phyloP scores from a whole-genome alignment of 495 filamentous ascomycete genomes.

The Cryomyces antarcticus region DNA sequence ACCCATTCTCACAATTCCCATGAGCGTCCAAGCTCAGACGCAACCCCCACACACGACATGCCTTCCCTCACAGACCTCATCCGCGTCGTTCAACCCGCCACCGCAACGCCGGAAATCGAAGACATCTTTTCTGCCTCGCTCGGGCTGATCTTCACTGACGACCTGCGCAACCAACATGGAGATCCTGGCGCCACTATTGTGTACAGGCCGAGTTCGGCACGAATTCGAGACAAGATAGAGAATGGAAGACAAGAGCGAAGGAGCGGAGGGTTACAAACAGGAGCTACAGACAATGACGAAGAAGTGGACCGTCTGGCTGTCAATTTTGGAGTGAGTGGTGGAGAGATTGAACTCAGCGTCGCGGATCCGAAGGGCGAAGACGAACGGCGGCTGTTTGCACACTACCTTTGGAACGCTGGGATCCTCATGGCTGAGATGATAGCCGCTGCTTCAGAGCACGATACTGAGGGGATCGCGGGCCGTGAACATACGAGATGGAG shows the following conservation, averaged over 20 bases:
- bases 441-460: constrained; percentile 17
- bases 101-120: constrained; percentile 24
- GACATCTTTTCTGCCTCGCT: constrained; percentile 45
- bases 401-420: constrained; percentile 75
- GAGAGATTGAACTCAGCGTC: constrained; percentile 26
- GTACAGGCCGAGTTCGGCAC: constrained; percentile 30
- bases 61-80: neutral
- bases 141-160: constrained; percentile 56
- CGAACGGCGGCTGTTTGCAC: constrained; percentile 48
- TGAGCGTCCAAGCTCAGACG: no score
- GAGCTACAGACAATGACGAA: no score
- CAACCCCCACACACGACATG: no score
- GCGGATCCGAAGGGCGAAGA: constrained; percentile 35
- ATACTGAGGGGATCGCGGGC: neutral
- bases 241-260: no score
- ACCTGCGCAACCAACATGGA: constrained; percentile 53
- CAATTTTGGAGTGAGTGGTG: constrained; percentile 3
- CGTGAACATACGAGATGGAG: constrained; percentile 23
- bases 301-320: no score
- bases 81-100: neutral
- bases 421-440: constrained; percentile 52
- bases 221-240: no score
- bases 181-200: constrained; percentile 40
- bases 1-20: no score
- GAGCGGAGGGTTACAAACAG: no score